phyloP scores from a whole-genome alignment of 1,284 basidiomycete genomes.

The Ceratobasidium papillatum region DNA sequence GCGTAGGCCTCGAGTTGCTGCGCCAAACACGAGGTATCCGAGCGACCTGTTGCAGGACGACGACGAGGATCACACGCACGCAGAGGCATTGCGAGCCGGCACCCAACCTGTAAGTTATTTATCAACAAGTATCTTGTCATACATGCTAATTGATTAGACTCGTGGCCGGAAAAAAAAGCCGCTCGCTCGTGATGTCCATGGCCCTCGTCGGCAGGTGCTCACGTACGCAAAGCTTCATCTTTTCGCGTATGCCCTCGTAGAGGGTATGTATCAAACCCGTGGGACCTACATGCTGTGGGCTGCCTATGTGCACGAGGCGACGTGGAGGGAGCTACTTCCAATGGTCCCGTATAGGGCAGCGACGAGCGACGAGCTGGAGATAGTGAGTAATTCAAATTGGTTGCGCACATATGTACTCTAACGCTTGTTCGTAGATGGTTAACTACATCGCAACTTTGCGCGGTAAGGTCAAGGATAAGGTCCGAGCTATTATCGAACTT shows the following conservation, averaged over 20 bases:
- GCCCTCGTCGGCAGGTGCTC: not conserved
- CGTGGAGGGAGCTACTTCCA: conserved; percentile 5
- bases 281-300: conserved; percentile 6
- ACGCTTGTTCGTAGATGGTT: conserved; percentile 9
- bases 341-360: not conserved
- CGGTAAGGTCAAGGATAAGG: not conserved
- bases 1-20: too few species aligned
- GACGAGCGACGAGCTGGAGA: not conserved
- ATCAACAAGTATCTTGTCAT: too few species aligned
- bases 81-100: too few species aligned
- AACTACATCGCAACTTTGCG: conserved; percentile 22
- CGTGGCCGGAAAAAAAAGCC: conserved; percentile 23
- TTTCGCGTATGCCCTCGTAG: not conserved
- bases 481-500: not conserved
- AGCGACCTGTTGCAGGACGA: too few species aligned
- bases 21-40: too few species aligned
- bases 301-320: not conserved
- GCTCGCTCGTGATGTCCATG: conserved; percentile 10
- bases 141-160: too few species aligned
- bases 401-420: not conserved
- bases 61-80: too few species aligned
- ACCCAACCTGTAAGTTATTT: too few species aligned
- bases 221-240: conserved; percentile 5
- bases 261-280: conserved; percentile 7
- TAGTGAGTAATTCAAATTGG: conserved; percentile 3